Percentiles rank a stretch among this genome's conserved stretches.
Conservation (phyloP, 1,284 basidiomycete genomes). For the Limonomyces culmigenus region DNA sequence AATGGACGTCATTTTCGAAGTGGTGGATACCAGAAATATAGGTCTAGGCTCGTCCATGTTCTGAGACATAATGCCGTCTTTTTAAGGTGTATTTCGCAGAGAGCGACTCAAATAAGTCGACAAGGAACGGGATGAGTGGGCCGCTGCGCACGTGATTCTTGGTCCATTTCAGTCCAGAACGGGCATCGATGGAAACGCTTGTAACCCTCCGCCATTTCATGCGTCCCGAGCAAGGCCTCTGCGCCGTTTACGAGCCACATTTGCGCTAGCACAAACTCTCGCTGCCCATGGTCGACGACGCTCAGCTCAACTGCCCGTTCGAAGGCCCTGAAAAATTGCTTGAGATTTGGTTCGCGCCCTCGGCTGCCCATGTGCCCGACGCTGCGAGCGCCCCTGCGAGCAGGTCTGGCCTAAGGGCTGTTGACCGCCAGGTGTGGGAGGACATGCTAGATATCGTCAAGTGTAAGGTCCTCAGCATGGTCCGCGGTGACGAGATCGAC, state of each 20-base stretch:
- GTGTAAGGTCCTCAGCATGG: conserved; percentile 89
- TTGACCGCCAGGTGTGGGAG: conserved; percentile 78
- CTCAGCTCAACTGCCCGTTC: conserved; percentile 36
- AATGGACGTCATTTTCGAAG: no score
- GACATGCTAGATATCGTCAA: conserved; percentile 95
- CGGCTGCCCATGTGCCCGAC: conserved; percentile 39
- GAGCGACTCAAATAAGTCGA: no score
- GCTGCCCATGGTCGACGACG: conserved; percentile 18
- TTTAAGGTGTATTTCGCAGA: no score
- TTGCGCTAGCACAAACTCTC: conserved; percentile 33
- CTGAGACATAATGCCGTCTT: no score
- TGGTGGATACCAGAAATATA: no score
- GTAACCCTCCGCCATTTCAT: conserved; percentile 25
- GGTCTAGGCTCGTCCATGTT: no score
- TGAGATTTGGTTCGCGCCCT: conserved; percentile 94
- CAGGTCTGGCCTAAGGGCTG: conserved; percentile 58
- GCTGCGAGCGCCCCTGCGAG: conserved; percentile 13
- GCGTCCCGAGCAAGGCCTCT: conserved; percentile 31
- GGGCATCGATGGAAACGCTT: no score
- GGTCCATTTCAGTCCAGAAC: no score
- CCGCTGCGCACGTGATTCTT: no score
- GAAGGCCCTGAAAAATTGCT: conserved; percentile 94
- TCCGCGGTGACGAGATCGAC: conserved; percentile 79
- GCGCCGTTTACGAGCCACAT: conserved; percentile 21
- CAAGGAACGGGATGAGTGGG: no score